phyloP scores from a whole-genome alignment of 2,329 filamentous ascomycete species.

The Fusarium aywerte region DNA sequence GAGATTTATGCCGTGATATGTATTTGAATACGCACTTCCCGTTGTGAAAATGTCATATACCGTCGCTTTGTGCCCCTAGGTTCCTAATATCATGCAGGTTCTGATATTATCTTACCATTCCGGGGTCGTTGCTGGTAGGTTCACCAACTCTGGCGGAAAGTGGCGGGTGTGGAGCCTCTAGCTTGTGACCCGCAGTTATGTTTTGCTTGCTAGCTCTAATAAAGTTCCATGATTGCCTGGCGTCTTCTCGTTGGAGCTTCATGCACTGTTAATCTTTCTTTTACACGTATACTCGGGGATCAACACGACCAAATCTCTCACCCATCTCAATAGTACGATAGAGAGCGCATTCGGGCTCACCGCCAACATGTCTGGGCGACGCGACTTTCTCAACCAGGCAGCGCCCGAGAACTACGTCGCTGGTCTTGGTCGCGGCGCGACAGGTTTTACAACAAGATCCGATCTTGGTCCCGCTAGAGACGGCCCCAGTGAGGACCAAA shows the following conservation, averaged over 20 bases:
- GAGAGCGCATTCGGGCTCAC: slow-evolving; percentile 27
- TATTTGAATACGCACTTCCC: slow-evolving; percentile 12
- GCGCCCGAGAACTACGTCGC: slow-evolving; percentile 91
- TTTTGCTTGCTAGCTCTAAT: slow-evolving; percentile 21
- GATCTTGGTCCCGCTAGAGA: slow-evolving; percentile 95
- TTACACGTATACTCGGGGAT: background rate
- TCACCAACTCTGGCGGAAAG: slow-evolving; percentile 51
- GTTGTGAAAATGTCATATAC: slow-evolving; percentile 33
- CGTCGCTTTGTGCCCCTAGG: slow-evolving; percentile 27
- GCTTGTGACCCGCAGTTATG: slow-evolving; percentile 29
- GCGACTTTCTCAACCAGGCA: slow-evolving; percentile 88
- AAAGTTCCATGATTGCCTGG: slow-evolving; percentile 25
- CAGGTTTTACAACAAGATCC: slow-evolving; percentile 96
- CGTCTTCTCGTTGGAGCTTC: slow-evolving; percentile 21
- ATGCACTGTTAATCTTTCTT: slow-evolving; percentile 6
- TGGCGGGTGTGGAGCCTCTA: slow-evolving; percentile 13
- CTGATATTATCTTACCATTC: slow-evolving; percentile 48
- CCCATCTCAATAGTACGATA: slow-evolving; percentile 3
- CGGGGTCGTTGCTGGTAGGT: slow-evolving; percentile 81
- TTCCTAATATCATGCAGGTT: background rate
- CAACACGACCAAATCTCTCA: background rate
- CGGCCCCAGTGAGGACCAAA: slow-evolving; percentile 96
- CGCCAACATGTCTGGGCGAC: slow-evolving; percentile 68
- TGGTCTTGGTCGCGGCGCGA: slow-evolving; percentile 96
- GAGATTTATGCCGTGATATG: slow-evolving; percentile 32